These are phyloP conservation scores for Streptanthus diversifolius DNA, from an alignment of 345 rosid genomes.

Conservation along the genomic window DNA sequence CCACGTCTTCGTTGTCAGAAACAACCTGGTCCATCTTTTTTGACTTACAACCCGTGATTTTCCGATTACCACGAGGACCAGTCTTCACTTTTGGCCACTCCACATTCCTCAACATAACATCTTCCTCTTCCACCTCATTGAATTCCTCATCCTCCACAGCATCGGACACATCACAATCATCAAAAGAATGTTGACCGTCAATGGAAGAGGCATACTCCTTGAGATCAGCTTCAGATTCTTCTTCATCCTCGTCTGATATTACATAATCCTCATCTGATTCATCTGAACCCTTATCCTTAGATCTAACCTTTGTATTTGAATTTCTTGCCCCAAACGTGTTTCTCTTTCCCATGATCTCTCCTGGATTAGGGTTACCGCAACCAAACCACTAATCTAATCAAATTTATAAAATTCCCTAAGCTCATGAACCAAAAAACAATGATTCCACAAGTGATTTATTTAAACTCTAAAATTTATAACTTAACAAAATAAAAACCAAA, in stretches of 20 bases:
- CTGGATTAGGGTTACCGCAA: conserved; percentile 18
- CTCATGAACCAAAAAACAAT: conserved; percentile 28
- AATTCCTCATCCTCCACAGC: conserved; percentile 41
- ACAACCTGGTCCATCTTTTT: conserved; percentile 14
- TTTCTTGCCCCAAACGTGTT: conserved; percentile 54
- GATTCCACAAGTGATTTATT: conserved; percentile 12
- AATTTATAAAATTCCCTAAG: conserved; percentile 19
- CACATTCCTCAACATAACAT: conserved; percentile 37
- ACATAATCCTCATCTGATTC: conserved; percentile 99
- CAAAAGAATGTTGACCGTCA: conserved; percentile 57
- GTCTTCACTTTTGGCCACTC: conserved; percentile 41
- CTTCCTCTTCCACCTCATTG: conserved; percentile 31
- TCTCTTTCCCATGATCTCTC: conserved; percentile 73
- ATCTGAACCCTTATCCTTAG: conserved; percentile 64
- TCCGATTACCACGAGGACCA: conserved; percentile 35
- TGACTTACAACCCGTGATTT: conserved; percentile 26
- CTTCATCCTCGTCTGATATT: conserved; percentile 63
- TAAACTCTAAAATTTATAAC: conserved; percentile 28
- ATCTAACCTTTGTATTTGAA: conserved; percentile 46
- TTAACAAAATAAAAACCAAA: conserved; percentile 38
- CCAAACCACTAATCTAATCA: conserved; percentile 30
- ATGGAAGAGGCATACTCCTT: conserved; percentile 51
- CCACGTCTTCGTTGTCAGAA: conserved; percentile 31
- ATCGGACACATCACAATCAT: conserved; percentile 38
- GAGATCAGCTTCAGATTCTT: conserved; percentile 57